Evolutionary conservation across 257 asterid genomes (phyloP), one percentile per base, ranked within the genome.

Genomic region (Przewalskia tangutica): DNA sequence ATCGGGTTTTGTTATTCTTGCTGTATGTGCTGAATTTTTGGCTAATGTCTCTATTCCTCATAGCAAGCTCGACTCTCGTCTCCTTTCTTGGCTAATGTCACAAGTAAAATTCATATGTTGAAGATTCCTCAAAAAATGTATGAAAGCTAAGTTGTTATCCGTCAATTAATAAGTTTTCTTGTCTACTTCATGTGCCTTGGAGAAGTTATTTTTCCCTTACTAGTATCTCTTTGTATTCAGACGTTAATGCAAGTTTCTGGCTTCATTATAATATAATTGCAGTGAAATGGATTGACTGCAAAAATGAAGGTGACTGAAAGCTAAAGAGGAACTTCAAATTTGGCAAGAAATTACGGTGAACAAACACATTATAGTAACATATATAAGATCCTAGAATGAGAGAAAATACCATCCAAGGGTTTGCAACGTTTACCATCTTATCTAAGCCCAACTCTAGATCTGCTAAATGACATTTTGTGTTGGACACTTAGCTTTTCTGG

Each of bases 11-110:
- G 75, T 75, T 59, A 20, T 80, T 80, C 18, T 4, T 82, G 78
- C 60, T 71, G 46, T 34, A 83, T 68, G 77, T 46, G 59, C 54
- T 14, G 82, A 77, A 54, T 48, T 32, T 65, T 65, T 77, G 70
- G 80, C 80, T 50, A 75, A 23, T 75, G 62, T 51, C 6, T 4
- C 46, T 75, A 5, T 75, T 62, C 32, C 68, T 18, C 64, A 58
- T 20, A 62, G 40, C 38, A 27, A 62, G 42, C 32, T 62, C 6
- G 8, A 27, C 17, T 62, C 40, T 62, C 6, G 32, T 63, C n/a
- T 63, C 70, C 10, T 12, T 50, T 75, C 46, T 50, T 75, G 58
- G 42, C 46, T 50, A 50, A 68, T 75, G 80, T 75, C 80, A 50
- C 13, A 50, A 50, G 46, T 50, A 50, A 12, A 27, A 75, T 75